These are phyloP conservation scores for Ilex aquifolium DNA, from an alignment of 257 asterid species.

Conservation along the genomic window DNA sequence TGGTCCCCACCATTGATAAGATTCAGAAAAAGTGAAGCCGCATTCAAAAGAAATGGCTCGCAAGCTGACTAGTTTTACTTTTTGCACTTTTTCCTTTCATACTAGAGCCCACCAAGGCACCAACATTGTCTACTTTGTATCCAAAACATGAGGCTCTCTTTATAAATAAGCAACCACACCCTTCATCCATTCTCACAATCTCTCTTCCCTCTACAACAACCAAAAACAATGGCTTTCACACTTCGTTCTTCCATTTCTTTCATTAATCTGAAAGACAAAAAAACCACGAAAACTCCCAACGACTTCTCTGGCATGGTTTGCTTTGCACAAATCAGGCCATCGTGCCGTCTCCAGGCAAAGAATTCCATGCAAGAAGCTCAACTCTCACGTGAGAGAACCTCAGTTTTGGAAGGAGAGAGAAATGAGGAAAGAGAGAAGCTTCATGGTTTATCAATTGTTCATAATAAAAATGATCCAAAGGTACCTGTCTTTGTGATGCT, in stretches of 20 bases:
- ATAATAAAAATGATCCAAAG: slow-evolving; percentile 25
- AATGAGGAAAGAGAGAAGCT: slow-evolving; percentile 43
- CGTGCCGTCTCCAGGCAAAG: slow-evolving; percentile 41
- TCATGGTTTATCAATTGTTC: slow-evolving; percentile 36
- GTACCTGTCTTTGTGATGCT: slow-evolving; percentile 90
- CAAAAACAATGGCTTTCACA: slow-evolving; percentile 54
- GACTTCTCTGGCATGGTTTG: slow-evolving; percentile 45
- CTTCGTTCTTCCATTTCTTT: slow-evolving; percentile 68
- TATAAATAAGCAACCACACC: slow-evolving; percentile 36
- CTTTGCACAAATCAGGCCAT: slow-evolving; percentile 44
- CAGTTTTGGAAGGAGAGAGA: slow-evolving; percentile 23
- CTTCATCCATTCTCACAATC: slow-evolving; percentile 34
- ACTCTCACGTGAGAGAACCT: slow-evolving; percentile 12
- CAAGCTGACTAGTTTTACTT: slow-evolving; percentile 27
- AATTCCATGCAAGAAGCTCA: slow-evolving; percentile 38
- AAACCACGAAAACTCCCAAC: slow-evolving; percentile 34
- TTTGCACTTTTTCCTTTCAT: slow-evolving; percentile 48
- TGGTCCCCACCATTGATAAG: not conserved
- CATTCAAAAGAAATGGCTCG: not conserved
- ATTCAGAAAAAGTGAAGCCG: slow-evolving; percentile 1
- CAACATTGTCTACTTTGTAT: slow-evolving; percentile 32
- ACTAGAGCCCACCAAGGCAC: slow-evolving; percentile 57
- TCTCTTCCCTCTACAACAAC: slow-evolving; percentile 5
- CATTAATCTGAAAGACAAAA: slow-evolving; percentile 42
- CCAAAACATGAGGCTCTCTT: slow-evolving; percentile 15